Base-by-base conservation (phyloP, 1,284 basidiomycete species). In the Agroathelia rolfsii region DNA sequence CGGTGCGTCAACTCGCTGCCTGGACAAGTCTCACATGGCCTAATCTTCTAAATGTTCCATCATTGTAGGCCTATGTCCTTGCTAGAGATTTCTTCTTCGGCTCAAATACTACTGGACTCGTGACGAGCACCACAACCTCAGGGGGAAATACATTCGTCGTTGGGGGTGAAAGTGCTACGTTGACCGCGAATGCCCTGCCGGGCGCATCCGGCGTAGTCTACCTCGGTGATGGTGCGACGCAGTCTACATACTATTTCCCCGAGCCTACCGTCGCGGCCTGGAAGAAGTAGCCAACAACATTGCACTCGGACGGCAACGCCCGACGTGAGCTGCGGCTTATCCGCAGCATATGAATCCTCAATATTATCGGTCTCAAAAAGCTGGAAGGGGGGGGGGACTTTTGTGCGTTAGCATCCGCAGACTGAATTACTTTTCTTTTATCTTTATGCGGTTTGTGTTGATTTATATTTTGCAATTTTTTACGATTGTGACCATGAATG, bases 71-170 rank as follows among this genome's bases (percentile, higher is more conserved):
- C 3, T 60, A 64, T 41, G 63, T 61, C 11, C 67, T 78, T 49
- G 45, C 62, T n/a, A 63, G 67, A 10, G 72, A 78, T 39, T 78
- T 78, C 37, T 53, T 78, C 20, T 54, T 78, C 24, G 76, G 76
- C 1, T 49, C 48, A 31, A 72, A 74, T 43, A 42, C 52, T 20
- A 67, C 66, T 3, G 75, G 75, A 1, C 56, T 66, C 4, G 68
- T 76, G 13, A 50, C 49, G 6, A 42, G 47, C 7, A 41, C 48
- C 4, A 32, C 41, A 13, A 32, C 37, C 0, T 47, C 41, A 17
- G 16, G 35, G 13, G 40, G 44, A 6, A 34, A 40, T 8, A 44
- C 43, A 13, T 46, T 43, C n/a, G 69, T 74, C n/a, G 47, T 74
- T 3, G 76, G 76, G 4, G 76, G 76, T 8, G 66, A 71, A 45